Evolutionary conservation across 2,329 filamentous ascomycete genomes (phyloP), one percentile per base, ranked within the genome.

Genomic region (Penicillium sumatraense): DNA sequence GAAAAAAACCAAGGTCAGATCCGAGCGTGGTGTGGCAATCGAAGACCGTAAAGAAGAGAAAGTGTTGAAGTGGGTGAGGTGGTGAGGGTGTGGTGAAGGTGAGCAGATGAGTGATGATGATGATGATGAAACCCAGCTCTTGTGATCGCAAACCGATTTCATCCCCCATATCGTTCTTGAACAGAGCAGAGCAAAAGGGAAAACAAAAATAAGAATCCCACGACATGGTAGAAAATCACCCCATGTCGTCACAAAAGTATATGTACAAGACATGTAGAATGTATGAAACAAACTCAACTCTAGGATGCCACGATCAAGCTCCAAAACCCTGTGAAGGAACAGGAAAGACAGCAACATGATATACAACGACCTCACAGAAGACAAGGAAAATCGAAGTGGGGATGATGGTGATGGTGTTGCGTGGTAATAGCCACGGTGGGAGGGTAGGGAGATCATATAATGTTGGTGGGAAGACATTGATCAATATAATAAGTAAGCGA

Each of bases 221-320:
- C 24, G 23, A 27, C 40, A 44, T 26, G 49, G 46, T 53, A 49
- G 24, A 27, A 31, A 49, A 35, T 27, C 18, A 24, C n/a, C 14
- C 23, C 23, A 44, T 27, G 40, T 44, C 63, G 62, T 60, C 61
- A 48, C 63, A 46, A 24, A 60, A 62, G 46, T 65, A 72, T 72
- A 72, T 72, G 65, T 72, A 72, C 68, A 72, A 63, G 60, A 56
- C 64, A 66, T 62, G 61, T 64, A 66, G 56, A 62, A 64, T 65
- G 59, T 63, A 62, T 58, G 59, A 51, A 57, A 56, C 51, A 56
- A 60, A 40, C 57, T 65, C 59, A 60, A 40, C 57, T 65, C 59
- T 62, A 57, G 51, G 49, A 57, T 42, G 46, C 42, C 51, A 57
- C 53, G 20, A n/a, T 42, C 38, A 49, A 51, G 49, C 49, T 47